These are phyloP conservation scores for Penicillium bovifimosum DNA, from an alignment of 495 filamentous ascomycete species.

Conservation along the genomic window DNA sequence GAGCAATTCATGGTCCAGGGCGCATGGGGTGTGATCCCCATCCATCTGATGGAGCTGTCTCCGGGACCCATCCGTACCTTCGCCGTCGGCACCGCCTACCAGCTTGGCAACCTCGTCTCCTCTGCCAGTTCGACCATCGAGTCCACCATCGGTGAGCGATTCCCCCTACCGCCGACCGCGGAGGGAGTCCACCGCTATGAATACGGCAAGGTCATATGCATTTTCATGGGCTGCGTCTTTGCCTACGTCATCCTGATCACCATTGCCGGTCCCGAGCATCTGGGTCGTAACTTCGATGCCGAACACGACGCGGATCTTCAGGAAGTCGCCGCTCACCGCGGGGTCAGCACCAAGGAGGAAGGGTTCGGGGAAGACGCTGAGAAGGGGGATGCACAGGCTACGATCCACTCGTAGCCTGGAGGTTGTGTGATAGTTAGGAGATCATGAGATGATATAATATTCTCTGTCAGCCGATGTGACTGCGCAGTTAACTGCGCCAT, in stretches of 20 bases:
- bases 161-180: conserved; percentile 59
- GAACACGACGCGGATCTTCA: conserved; percentile 59
- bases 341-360: not conserved
- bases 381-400: conserved; percentile 6
- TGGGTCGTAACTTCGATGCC: conserved; percentile 61
- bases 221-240: conserved; percentile 92
- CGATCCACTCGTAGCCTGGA: not conserved
- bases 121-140: conserved; percentile 81
- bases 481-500: not conserved
- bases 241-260: conserved; percentile 72
- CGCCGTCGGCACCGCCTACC: conserved; percentile 76
- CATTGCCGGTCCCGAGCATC: conserved; percentile 69
- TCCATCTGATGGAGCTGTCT: conserved; percentile 83
- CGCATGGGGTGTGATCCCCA: conserved; percentile 79
- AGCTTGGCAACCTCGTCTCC: conserved; percentile 78
- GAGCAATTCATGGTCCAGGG: conserved; percentile 88
- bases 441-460: not conserved
- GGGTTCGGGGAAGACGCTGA: conserved; percentile 11
- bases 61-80: conserved; percentile 80
- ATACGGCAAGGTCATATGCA: conserved; percentile 87
- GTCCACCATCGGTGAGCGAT: conserved; percentile 72
- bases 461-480: not conserved
- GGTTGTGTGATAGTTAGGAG: not conserved
- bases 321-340: conserved; percentile 31
- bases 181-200: conserved; percentile 53